These are phyloP conservation scores for Cordyceps fumosorosea DNA, from an alignment of 2,329 filamentous ascomycete genomes.

Conservation along the genomic window DNA sequence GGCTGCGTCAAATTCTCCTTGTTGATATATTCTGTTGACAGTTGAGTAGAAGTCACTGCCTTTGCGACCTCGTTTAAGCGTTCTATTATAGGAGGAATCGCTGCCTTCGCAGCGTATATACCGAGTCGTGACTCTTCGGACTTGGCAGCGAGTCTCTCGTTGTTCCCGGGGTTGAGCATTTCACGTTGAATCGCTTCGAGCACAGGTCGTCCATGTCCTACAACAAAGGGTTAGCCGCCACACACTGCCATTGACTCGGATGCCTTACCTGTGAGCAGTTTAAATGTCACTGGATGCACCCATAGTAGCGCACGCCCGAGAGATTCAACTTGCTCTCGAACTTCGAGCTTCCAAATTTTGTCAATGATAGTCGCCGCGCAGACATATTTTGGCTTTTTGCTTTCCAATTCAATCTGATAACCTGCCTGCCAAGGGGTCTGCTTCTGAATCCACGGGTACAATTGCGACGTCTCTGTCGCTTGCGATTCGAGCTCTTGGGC, in stretches of 20 bases:
- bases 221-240: not conserved
- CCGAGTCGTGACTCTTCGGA: slow-evolving; percentile 20
- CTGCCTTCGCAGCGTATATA: slow-evolving; percentile 25
- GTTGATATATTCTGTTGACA: slow-evolving; percentile 21
- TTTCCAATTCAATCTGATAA: slow-evolving; percentile 1
- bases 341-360: slow-evolving; percentile 9
- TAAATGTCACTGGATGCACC: slow-evolving; percentile 1
- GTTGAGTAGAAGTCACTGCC: slow-evolving; percentile 20
- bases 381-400: not conserved
- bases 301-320: slow-evolving; percentile 6
- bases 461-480: not conserved
- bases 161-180: slow-evolving; percentile 25
- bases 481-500: not conserved
- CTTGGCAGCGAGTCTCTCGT: slow-evolving; percentile 24
- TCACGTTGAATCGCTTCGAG: slow-evolving; percentile 24
- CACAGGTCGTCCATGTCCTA: slow-evolving; percentile 18
- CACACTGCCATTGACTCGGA: too few species aligned
- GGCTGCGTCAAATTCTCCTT: slow-evolving; percentile 15
- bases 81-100: slow-evolving; percentile 27
- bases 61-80: slow-evolving; percentile 27
- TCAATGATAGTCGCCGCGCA: slow-evolving; percentile 4
- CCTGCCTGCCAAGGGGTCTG: slow-evolving; percentile 4
- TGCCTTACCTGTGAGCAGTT: slow-evolving; percentile 3
- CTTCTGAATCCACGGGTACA: slow-evolving; percentile 6
- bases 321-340: slow-evolving; percentile 8